Base-by-base conservation (phyloP, 164 flowering plant genomes). In the Sedum album region DNA sequence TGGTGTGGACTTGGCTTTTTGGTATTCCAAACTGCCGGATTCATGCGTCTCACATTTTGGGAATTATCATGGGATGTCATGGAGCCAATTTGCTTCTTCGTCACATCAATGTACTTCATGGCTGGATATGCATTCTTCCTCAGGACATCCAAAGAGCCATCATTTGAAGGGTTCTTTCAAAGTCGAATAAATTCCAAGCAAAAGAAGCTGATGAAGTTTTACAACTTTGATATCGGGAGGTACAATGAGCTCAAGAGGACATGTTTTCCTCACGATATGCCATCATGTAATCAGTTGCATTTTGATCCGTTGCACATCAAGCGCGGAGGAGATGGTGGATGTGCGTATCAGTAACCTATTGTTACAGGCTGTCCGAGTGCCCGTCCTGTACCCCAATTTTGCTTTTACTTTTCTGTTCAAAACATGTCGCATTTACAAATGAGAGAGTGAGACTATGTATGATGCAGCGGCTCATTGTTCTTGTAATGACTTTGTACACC, bases 21-120 rank as follows among this genome's bases (percentile, higher is more conserved):
- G 20, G 74, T 84, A 8, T 79, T 73, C 18, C 94, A 88, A 72
- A 88, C 94, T 5, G 82, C 82, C 0, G 91, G 73, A 21, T 84
- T 86, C 80, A 82, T 88, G 90, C 82, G 94, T 78, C 84, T 88
- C 14, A 88, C 94, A 0, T 88, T 88, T 66, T 88, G 94, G 94
- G 94, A 88, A 63, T 84, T 88, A 0, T 74, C 94, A 0, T 88
- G 94, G 94, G 94, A 88, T 55, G 91, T 88, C 8, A 88, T 88
- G 94, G 94, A 88, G 61, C 91, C 94, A 11, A 84, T 88, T 48
- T 88, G 94, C 81, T 88, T 85, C 80, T 88, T 76, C 67, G 80
- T 86, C 0, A 85, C 91, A 1, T 88, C 94, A 4, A 21, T 73
- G 31, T 86, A 86, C 73, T 85, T 77, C 85, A 80, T 83, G 83